phyloP scores from a whole-genome alignment of 306 rosid genomes.

The Citrullus mucosospermus region DNA sequence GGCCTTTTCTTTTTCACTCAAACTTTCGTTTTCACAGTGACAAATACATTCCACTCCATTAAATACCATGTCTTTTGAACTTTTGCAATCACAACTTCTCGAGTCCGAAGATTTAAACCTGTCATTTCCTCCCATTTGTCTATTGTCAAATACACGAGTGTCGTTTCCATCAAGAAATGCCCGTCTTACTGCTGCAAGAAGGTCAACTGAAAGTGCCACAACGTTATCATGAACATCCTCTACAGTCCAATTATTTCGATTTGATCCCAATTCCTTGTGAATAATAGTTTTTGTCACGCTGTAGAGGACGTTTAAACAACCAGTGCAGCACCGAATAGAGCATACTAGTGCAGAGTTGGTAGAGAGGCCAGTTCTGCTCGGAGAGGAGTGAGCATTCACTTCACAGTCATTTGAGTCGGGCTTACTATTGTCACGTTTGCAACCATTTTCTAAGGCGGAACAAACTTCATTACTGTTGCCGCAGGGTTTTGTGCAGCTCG shows the following conservation, averaged over 20 bases:
- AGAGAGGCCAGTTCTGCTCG: conserved; percentile 18
- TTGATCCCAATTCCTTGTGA: conserved; percentile 19
- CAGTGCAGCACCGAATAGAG: conserved; percentile 58
- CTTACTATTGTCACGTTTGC: conserved; percentile 11
- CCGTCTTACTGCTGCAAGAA: conserved; percentile 52
- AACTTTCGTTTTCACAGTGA: conserved; percentile 27
- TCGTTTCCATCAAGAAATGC: conserved; percentile 20
- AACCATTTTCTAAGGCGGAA: conserved; percentile 15
- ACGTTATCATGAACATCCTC: conserved; percentile 76
- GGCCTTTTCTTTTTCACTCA: conserved; percentile 12
- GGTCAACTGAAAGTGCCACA: conserved; percentile 53
- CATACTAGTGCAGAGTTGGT: conserved; percentile 34
- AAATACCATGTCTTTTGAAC: conserved; percentile 10
- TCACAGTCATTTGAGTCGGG: conserved; percentile 14
- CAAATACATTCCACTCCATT: conserved; percentile 51
- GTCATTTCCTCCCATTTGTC: conserved; percentile 7
- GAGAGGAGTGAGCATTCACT: conserved; percentile 15
- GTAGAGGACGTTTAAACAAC: conserved; percentile 39
- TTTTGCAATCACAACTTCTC: conserved; percentile 22
- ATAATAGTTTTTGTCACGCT: conserved; percentile 32
- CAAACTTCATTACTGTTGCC: conserved; percentile 3
- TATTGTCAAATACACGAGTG: conserved; percentile 12
- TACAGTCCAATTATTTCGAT: conserved; percentile 27
- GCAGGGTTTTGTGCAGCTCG: conserved; percentile 13
- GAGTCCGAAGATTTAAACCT: conserved; percentile 13